Percentiles rank a stretch among this genome's conserved stretches.
Conservation (phyloP, 2,329 filamentous ascomycete species). For the Beauveria caledonica region DNA sequence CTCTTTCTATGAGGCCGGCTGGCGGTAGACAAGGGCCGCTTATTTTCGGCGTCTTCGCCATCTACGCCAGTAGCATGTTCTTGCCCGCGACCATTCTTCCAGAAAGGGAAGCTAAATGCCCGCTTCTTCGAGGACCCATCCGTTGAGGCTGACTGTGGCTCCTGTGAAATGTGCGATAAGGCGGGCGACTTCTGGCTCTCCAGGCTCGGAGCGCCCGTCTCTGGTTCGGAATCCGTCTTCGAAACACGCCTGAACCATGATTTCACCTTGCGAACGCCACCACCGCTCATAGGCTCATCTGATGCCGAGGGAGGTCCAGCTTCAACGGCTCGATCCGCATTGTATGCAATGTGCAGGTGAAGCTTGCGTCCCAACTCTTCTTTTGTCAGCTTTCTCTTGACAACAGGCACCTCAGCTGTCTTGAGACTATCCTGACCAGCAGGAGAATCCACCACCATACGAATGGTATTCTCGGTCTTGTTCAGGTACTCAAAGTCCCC, state of each 20-base stretch:
- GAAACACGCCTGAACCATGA: slow-evolving; percentile 45
- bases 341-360: slow-evolving; percentile 15
- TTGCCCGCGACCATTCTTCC: slow-evolving; percentile 41
- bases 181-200: slow-evolving; percentile 12
- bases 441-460: slow-evolving; percentile 39
- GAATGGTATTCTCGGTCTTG: slow-evolving; percentile 43
- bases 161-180: slow-evolving; percentile 19
- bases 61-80: slow-evolving; percentile 16
- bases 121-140: slow-evolving; percentile 37
- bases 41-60: not conserved
- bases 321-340: slow-evolving; percentile 14
- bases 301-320: slow-evolving; percentile 14
- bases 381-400: slow-evolving; percentile 30
- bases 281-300: slow-evolving; percentile 13
- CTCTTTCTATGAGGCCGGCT: slow-evolving; percentile 13
- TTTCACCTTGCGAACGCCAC: slow-evolving; percentile 35
- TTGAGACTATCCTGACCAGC: slow-evolving; percentile 30
- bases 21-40: not conserved
- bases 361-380: slow-evolving; percentile 17
- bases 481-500: slow-evolving; percentile 37
- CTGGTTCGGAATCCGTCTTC: slow-evolving; percentile 22
- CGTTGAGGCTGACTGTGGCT: slow-evolving; percentile 17
- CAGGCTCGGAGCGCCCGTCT: not conserved
- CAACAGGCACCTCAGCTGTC: slow-evolving; percentile 31
- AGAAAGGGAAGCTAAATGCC: slow-evolving; percentile 46